phyloP scores from a whole-genome alignment of 495 filamentous ascomycete genomes.

The Polyplosphaeria fusca region DNA sequence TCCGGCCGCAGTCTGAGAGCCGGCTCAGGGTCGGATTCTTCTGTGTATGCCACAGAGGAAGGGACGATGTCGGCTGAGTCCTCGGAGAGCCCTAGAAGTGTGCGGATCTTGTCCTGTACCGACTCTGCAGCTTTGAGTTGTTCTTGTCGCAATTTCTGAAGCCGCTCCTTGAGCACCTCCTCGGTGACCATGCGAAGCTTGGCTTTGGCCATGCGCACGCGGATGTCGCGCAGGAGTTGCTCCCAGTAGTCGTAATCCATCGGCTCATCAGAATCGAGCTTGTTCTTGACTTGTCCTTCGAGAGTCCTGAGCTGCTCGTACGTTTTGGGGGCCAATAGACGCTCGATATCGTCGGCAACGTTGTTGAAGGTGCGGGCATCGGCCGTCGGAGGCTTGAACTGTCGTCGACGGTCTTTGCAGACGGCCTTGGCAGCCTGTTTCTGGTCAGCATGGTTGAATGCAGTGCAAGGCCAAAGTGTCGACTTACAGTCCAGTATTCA shows the following conservation, averaged over 20 bases:
- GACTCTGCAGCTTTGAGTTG: conserved; percentile 68
- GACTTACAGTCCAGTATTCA: conserved; percentile 77
- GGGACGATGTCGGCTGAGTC: background rate
- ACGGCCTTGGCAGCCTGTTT: conserved; percentile 74
- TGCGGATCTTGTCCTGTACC: conserved; percentile 56
- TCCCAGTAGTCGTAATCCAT: conserved; percentile 99
- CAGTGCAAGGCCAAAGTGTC: background rate
- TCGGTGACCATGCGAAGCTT: conserved; percentile 78
- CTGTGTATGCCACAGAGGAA: conserved; percentile 6
- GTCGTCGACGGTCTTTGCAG: conserved; percentile 71
- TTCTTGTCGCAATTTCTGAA: conserved; percentile 63
- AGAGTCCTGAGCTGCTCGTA: conserved; percentile 78
- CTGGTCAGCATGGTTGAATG: conserved; percentile 32
- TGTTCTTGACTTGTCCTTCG: conserved; percentile 78
- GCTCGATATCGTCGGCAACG: conserved; percentile 84
- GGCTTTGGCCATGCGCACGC: conserved; percentile 88
- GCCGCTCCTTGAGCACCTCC: conserved; percentile 69
- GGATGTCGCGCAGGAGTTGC: conserved; percentile 76
- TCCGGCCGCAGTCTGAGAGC: conserved; percentile 64
- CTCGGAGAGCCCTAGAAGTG: conserved; percentile 18
- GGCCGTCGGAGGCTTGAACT: conserved; percentile 55
- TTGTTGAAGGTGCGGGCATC: conserved; percentile 74
- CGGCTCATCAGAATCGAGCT: conserved; percentile 81
- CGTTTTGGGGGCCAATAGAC: conserved; percentile 79
- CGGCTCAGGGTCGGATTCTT: conserved; percentile 66